Base-by-base conservation (phyloP, 805 yeast species). In the Yarrowia osloensis region DNA sequence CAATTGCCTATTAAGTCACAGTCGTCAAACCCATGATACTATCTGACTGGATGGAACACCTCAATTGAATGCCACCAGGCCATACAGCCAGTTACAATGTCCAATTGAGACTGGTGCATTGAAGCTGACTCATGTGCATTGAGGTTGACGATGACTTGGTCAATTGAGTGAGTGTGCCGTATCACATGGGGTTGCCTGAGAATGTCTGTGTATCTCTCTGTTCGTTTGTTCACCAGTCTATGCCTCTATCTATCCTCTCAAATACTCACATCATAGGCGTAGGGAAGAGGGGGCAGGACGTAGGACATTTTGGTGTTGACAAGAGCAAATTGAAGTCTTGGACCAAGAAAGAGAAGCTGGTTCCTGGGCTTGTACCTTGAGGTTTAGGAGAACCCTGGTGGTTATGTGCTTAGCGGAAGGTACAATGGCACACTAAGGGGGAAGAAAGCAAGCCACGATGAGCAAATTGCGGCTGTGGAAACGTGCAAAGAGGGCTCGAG, bases 251-350 rank as follows among this genome's bases (percentile, higher is more conserved):
- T 22, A 9, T n/a, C n/a, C n/a, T 44, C 29, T 9, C n/a, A 13
- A 4, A n/a, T 40, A 55, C 69, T 46, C 57, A 67, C 59, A 40
- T 66, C 67, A 40, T 69, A 69, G 22, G 49, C 68, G 62, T 69
- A 69, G 24, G 70, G 70, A 17, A 69, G 68, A 15, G 66, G 69
- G 15, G 70, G 70, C 19, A 69, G 68, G 26, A 39, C 49, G 63
- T 57, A 57, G 49, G 63, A 26, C 63, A 57, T 57, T 39, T 37
- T 55, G 7, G 55, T 29, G 26, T 50, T 17, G 44, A 19, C 29
- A 8, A 52, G 42, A 52, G 59, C 42, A 35, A 35, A 35, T 35
- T 54, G 44, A 3, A 5, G 11, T n/a, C 19, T 8, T 24, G 15
- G 33, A 40, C 37, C 12, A 24, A n/a, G 61, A 35, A 54, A 35